phyloP scores from a whole-genome alignment of 2,329 filamentous ascomycete genomes.

The Microsporum audouinii region DNA sequence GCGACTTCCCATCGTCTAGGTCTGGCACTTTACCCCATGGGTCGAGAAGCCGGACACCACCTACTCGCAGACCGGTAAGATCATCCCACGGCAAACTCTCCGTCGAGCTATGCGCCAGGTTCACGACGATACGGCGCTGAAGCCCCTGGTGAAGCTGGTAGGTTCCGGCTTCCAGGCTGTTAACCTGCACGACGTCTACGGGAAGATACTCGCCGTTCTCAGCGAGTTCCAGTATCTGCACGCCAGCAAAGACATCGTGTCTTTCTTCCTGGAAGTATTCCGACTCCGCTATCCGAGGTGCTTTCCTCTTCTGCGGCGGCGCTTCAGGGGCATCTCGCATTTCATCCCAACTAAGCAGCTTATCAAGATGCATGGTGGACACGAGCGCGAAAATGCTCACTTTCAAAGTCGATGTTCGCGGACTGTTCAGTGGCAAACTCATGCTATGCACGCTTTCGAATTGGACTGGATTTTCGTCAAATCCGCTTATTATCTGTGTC shows the following conservation, averaged over 20 bases:
- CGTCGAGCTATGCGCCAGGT: conserved; percentile 81
- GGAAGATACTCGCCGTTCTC: conserved; percentile 85
- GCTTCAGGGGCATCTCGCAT: conserved; percentile 65
- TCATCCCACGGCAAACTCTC: conserved; percentile 83
- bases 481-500: conserved; percentile 85
- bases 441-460: conserved; percentile 99
- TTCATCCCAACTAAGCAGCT: conserved; percentile 95
- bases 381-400: conserved; percentile 88
- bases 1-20: conserved; percentile 52
- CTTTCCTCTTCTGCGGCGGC: conserved; percentile 46
- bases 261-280: conserved; percentile 91
- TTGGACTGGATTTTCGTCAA: conserved; percentile 81
- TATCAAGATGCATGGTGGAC: conserved; percentile 88
- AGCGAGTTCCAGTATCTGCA: conserved; percentile 83
- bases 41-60: conserved; percentile 72
- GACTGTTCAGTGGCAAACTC: conserved; percentile 73
- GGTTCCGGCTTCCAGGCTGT: conserved; percentile 71
- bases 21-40: conserved; percentile 75
- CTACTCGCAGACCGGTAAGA: conserved; percentile 63
- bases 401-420: conserved; percentile 62
- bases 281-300: conserved; percentile 69
- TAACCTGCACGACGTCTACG: conserved; percentile 82
- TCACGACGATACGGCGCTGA: conserved; percentile 76
- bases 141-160: conserved; percentile 94
- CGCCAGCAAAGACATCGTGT: conserved; percentile 77